A percentile compares a stretch with the other conserved stretches of the same genome.
Conservation (phyloP, 805 yeast species). For the Monosporozyma aerobia region DNA sequence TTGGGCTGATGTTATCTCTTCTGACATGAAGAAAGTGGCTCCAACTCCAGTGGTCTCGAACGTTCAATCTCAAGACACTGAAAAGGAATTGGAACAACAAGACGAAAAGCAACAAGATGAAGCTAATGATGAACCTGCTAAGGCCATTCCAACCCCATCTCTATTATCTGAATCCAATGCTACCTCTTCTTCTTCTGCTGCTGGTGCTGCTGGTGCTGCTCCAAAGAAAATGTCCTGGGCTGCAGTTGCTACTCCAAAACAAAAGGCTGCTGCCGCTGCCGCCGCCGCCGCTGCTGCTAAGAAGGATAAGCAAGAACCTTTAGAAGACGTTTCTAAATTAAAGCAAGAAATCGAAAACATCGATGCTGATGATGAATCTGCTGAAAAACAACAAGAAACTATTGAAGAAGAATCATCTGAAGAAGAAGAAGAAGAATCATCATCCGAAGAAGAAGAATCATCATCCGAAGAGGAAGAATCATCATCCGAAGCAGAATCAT, state of each 20-base stretch:
- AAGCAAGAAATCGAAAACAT: conserved; percentile 29
- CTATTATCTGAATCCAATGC: conserved; percentile 9
- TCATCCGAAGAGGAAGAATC: conserved; percentile 4
- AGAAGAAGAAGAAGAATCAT: conserved; percentile 3
- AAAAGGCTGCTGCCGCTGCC: conserved; percentile 18
- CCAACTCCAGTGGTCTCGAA: conserved; percentile 8
- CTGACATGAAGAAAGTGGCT: conserved; percentile 9
- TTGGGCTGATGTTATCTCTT: conserved; percentile 31
- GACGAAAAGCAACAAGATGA: conserved; percentile 30
- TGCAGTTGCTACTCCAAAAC: conserved; percentile 53
- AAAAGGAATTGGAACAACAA: conserved; percentile 3
- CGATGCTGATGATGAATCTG: conserved; percentile 2
- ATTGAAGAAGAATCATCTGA: conserved; percentile 3
- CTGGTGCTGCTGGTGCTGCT: not conserved
- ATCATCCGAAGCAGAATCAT: not conserved
- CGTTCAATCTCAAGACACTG: conserved; percentile 3
- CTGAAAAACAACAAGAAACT: not conserved
- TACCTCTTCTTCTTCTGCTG: not conserved
- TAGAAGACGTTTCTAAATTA: conserved; percentile 22
- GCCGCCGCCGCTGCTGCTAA: conserved; percentile 6
- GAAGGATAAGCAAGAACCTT: conserved; percentile 11
- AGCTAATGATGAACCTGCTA: conserved; percentile 19
- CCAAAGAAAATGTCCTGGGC: conserved; percentile 51
- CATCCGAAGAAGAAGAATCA: conserved; percentile 2
- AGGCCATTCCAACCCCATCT: conserved; percentile 6